Percentiles rank a stretch among this genome's conserved stretches.
Evolutionary conservation across 1,139 yeast species (phyloP).

Genomic region (Yamadazyma kanchanaburiensis): DNA sequence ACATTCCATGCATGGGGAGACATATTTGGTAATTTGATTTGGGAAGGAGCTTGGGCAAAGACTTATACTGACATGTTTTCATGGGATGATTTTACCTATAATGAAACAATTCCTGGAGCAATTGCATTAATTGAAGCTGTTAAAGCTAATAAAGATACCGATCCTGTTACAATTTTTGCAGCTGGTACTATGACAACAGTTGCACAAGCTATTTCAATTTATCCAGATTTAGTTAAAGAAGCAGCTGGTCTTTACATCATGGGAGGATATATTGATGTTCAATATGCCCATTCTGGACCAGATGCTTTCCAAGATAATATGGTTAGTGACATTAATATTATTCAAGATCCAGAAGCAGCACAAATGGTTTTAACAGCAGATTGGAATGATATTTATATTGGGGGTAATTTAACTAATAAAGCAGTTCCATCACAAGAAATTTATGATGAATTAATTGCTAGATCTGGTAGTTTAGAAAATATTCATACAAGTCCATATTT

Average conservation of each 20-base stretch:
- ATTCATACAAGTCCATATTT: conserved; percentile 23
- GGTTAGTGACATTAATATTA: conserved; percentile 38
- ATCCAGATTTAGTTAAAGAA: conserved; percentile 33
- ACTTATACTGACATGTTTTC: conserved; percentile 23
- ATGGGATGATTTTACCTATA: conserved; percentile 26
- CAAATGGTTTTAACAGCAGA: conserved; percentile 36
- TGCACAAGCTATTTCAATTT: conserved; percentile 37
- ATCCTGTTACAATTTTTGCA: conserved; percentile 31
- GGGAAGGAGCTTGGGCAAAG: conserved; percentile 40
- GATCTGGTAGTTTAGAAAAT: conserved; percentile 24
- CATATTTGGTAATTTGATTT: conserved; percentile 34
- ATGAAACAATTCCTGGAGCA: conserved; percentile 27
- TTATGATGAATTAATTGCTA: conserved; percentile 27
- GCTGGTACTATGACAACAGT: conserved; percentile 42
- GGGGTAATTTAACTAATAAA: conserved; percentile 39
- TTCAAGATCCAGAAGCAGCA: conserved; percentile 44
- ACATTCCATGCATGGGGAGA: conserved; percentile 36
- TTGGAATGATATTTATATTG: conserved; percentile 33
- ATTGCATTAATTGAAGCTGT: conserved; percentile 36
- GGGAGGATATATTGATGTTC: conserved; percentile 42
- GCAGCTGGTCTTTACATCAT: conserved; percentile 37
- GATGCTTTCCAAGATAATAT: conserved; percentile 23
- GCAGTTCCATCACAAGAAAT: conserved; percentile 33
- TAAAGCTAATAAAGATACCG: conserved; percentile 22
- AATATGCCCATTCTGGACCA: conserved; percentile 32